phyloP scores from a whole-genome alignment of 495 filamentous ascomycete species.

The Aspergillus mulundensis region DNA sequence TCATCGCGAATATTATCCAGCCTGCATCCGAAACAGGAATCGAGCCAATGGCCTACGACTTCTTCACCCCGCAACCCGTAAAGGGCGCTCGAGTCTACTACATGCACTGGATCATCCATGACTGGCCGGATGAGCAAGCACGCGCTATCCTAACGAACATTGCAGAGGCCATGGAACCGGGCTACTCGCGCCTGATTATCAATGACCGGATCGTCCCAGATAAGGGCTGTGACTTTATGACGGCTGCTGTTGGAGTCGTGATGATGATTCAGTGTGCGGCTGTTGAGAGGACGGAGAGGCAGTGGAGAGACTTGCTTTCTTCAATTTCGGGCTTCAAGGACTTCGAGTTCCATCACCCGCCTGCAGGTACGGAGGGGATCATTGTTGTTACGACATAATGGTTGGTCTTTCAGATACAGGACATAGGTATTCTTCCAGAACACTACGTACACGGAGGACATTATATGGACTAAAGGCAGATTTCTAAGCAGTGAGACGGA shows the following conservation, averaged over 20 bases:
- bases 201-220: conserved; percentile 36
- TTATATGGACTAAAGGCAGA: no score
- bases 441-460: no score
- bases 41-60: conserved; percentile 23
- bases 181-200: conserved; percentile 38
- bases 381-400: conserved; percentile 10
- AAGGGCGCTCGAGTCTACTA: conserved; percentile 50
- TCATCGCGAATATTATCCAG: conserved; percentile 27
- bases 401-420: no score
- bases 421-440: no score
- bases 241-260: conserved; percentile 29
- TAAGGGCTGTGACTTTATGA: conserved; percentile 2
- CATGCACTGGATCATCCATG: conserved; percentile 49
- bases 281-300: conserved; percentile 24
- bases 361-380: conserved; percentile 15
- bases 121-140: conserved; percentile 42
- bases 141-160: conserved; percentile 35
- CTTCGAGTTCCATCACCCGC: conserved; percentile 16
- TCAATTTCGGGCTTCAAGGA: conserved; percentile 21
- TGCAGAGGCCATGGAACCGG: conserved; percentile 36
- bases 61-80: conserved; percentile 30
- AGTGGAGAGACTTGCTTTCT: conserved; percentile 27
- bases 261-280: conserved; percentile 29
- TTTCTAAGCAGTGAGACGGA: no score
- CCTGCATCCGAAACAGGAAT: conserved; percentile 17